Percentiles rank a stretch among this genome's conserved stretches.
phyloP scores from a whole-genome alignment of 257 asterid genomes.

The Ballota nigra region DNA sequence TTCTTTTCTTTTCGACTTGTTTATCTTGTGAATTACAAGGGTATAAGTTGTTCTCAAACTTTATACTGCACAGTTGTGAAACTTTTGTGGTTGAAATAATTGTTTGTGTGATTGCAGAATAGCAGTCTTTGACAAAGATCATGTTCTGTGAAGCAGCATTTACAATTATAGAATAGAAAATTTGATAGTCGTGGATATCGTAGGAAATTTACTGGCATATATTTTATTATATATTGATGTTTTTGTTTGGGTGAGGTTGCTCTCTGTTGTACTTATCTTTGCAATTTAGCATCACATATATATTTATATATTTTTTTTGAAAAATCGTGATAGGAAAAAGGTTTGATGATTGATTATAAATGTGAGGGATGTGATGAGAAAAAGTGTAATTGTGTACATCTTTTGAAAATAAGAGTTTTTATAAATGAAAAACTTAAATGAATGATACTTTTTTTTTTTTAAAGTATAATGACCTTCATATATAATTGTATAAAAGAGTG shows the following conservation, averaged over 20 bases:
- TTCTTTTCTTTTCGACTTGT: background rate
- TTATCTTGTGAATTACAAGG: conserved; percentile 26
- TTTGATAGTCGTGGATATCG: background rate
- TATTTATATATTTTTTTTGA: too few species aligned
- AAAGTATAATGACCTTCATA: too few species aligned
- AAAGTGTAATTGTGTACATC: too few species aligned
- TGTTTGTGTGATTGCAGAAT: conserved; percentile 18
- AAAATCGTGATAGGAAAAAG: background rate
- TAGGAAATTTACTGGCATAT: background rate
- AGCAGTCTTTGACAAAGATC: background rate
- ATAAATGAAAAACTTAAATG: too few species aligned
- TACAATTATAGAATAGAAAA: background rate
- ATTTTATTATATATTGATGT: background rate
- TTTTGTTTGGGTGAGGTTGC: background rate
- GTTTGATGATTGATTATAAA: background rate
- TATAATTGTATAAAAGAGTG: too few species aligned
- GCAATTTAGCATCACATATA: background rate
- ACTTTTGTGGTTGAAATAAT: background rate
- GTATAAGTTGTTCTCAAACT: conserved; percentile 14
- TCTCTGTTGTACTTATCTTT: background rate
- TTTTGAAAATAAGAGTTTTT: too few species aligned
- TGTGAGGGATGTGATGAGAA: too few species aligned
- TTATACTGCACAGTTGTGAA: conserved; percentile 29
- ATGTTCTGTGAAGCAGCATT: background rate
- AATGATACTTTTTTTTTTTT: too few species aligned